Conservation (phyloP, 371 early-diverging fungal genomes). For the Amoeboaphelidium protococcarum region DNA sequence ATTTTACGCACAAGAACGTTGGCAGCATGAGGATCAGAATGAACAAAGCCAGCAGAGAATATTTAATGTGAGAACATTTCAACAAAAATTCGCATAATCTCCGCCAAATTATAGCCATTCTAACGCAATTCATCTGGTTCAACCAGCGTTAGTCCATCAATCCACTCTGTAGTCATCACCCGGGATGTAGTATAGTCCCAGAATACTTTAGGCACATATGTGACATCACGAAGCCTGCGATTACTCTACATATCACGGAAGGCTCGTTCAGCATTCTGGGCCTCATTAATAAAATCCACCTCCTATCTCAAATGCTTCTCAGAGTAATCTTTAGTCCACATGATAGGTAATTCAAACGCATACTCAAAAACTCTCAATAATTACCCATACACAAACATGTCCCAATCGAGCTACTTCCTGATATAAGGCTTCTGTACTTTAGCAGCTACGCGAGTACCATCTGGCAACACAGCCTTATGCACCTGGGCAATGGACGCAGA, state of each 20-base stretch:
- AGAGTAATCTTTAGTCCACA: conserved; percentile 50
- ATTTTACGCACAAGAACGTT: conserved; percentile 52
- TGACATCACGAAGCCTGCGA: conserved; percentile 20
- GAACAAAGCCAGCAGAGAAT: conserved; percentile 61
- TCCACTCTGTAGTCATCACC: conserved; percentile 66
- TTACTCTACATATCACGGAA: conserved; percentile 15
- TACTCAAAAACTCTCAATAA: conserved; percentile 31
- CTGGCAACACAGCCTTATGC: conserved; percentile 47
- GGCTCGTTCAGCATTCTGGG: conserved; percentile 40
- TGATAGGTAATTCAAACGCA: conserved; percentile 54
- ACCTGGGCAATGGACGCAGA: conserved; percentile 86
- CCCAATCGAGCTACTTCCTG: conserved; percentile 48
- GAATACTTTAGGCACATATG: conserved; percentile 50
- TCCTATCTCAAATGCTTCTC: conserved; percentile 51
- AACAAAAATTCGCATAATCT: conserved; percentile 42
- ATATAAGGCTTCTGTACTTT: conserved; percentile 81
- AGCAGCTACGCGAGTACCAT: conserved; percentile 49
- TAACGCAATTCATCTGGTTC: conserved; percentile 8
- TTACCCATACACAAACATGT: conserved; percentile 35
- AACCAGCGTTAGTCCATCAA: conserved; percentile 37
- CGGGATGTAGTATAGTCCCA: conserved; percentile 38
- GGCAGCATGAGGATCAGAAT: conserved; percentile 64
- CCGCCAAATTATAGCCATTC: conserved; percentile 1
- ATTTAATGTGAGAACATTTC: conserved; percentile 65
- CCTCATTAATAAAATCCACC: conserved; percentile 58